These are phyloP conservation scores for Pyrenophora seminiperda DNA, from an alignment of 2,329 filamentous ascomycete genomes.

Conservation along the genomic window DNA sequence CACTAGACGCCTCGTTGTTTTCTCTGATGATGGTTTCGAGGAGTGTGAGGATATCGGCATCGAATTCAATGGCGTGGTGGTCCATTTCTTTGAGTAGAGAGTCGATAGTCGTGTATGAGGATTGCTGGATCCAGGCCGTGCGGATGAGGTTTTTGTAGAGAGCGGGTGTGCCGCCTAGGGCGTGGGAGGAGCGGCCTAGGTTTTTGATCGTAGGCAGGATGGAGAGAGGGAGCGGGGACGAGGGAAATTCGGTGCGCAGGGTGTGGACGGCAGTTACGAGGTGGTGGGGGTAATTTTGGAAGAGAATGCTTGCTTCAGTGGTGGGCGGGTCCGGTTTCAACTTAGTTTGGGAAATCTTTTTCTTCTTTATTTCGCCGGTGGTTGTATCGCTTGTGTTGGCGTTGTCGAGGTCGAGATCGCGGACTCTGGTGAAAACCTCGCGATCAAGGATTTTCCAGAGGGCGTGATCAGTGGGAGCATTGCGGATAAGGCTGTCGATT, in stretches of 20 bases:
- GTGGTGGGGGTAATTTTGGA: conserved; percentile 67
- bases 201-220: conserved; percentile 70
- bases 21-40: conserved; percentile 45
- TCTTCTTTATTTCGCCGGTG: not conserved
- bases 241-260: conserved; percentile 63
- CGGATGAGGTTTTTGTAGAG: conserved; percentile 72
- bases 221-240: conserved; percentile 64
- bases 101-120: conserved; percentile 62
- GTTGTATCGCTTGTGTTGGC: conserved; percentile 6
- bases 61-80: conserved; percentile 63
- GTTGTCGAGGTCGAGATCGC: conserved; percentile 59
- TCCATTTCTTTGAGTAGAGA: conserved; percentile 69
- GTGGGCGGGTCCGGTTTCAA: conserved; percentile 7
- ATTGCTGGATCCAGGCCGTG: conserved; percentile 65
- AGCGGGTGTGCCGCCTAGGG: conserved; percentile 70
- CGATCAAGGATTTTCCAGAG: conserved; percentile 70
- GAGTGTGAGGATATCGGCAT: conserved; percentile 54
- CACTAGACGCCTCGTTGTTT: conserved; percentile 26
- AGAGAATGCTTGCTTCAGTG: conserved; percentile 61
- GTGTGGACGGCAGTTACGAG: conserved; percentile 63
- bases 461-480: conserved; percentile 64
- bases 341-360: not conserved
- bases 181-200: conserved; percentile 71
- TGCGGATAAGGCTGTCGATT: conserved; percentile 61
- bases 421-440: conserved; percentile 68